Base-by-base conservation (phyloP, 805 yeast genomes). In the Sugiyamaella valdiviana region DNA sequence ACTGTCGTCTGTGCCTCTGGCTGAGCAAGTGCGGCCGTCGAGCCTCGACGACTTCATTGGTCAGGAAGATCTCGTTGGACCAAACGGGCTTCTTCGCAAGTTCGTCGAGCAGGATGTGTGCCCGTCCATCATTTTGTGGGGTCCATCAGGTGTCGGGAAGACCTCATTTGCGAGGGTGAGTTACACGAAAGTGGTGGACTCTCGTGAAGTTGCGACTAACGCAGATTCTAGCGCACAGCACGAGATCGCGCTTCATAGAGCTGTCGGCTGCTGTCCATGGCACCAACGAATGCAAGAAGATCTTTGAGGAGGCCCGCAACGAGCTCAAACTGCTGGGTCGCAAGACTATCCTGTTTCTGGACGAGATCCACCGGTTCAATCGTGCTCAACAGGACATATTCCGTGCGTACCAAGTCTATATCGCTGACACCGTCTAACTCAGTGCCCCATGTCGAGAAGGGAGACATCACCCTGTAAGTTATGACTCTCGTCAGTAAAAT, bases 91-190 rank as follows among this genome's bases (percentile, higher is more conserved):
- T 2, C 67, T 91, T 2, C 68, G 79, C 22, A 81, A 81, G 40
- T 85, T 85, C 51, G 72, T 90, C 1, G 72, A 75, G 35, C 67
- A 75, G 4, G 69, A 62, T 21, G 42, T 51, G 6, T 55, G 67
- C 6, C 97, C 97, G 1, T 88, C 96, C 0, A 74, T 93, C 79
- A 79, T 93, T 1, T 67, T 93, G 4, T 85, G 93, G 85, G 99
- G 99, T 0, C 95, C 95, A 0, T 95, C 97, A 1, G 99, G 99
- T 0, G 90, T 88, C 91, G 93, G 73, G 0, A 93, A 93, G 62
- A 93, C 99, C 0, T 83, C 96, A 0, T 62, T 93, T 22, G 93
- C 95, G 0, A 64, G 84, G n/a, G 44, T 41, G 26, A 14, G 44
- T 41, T 10, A 14, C n/a, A 6, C 19, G 2, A 6, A 2, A n/a